phyloP scores from a whole-genome alignment of 2,329 filamentous ascomycete genomes.

The Hymenoscyphus fructigenus region DNA sequence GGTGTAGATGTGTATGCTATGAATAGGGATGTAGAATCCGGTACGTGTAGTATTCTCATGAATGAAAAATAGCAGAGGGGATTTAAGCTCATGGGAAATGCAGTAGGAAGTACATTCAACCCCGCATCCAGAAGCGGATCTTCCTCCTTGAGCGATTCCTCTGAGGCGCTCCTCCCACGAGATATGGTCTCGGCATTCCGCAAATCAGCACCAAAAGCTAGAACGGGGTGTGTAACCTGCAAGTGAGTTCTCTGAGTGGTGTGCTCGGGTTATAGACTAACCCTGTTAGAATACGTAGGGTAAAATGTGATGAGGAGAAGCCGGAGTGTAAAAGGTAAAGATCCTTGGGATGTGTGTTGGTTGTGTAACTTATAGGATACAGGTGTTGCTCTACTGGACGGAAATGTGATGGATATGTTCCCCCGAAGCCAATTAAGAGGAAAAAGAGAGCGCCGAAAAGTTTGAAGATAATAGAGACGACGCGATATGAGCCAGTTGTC shows the following conservation, averaged over 20 bases:
- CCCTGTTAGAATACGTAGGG: constrained; percentile 18
- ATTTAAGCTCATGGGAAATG: not conserved
- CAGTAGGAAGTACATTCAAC: not conserved
- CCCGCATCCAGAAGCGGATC: not conserved
- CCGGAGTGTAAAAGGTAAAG: constrained; percentile 19
- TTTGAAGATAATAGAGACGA: not conserved
- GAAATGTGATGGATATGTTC: constrained; percentile 23
- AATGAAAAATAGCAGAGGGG: too few relatives aligned
- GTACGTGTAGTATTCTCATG: too few relatives aligned
- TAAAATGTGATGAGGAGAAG: constrained; percentile 28
- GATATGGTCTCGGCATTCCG: constrained; percentile 15
- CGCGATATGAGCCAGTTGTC: not conserved
- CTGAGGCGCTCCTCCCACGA: constrained; percentile 3
- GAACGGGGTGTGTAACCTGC: constrained; percentile 18
- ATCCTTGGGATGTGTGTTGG: too few relatives aligned
- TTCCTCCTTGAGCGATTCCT: not conserved
- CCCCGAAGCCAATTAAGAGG: constrained; percentile 7
- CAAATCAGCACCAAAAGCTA: constrained; percentile 2
- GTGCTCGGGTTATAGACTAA: not conserved
- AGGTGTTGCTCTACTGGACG: constrained; percentile 17
- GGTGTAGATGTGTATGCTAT: too few relatives aligned
- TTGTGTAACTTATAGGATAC: not conserved
- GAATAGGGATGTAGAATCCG: too few relatives aligned
- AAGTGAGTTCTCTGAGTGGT: constrained; percentile 12
- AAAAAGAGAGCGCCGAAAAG: not conserved